Evolutionary conservation across 257 asterid species (phyloP).

Genomic region (Forsythia suspensa): DNA sequence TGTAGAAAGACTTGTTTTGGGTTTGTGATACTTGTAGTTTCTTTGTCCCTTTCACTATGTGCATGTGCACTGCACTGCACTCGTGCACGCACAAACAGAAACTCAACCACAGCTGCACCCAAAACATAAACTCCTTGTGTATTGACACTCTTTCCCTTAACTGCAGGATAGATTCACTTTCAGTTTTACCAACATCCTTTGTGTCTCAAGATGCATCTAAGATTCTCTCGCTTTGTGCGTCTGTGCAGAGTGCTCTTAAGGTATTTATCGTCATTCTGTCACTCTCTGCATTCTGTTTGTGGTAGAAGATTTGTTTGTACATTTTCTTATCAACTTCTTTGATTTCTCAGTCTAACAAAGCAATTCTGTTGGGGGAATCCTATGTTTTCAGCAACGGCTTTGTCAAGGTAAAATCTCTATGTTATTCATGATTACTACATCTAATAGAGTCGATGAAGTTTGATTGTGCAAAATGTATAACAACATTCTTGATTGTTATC

Average conservation of each 20-base stretch:
- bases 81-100: background rate
- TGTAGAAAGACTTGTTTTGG: constrained; percentile 4
- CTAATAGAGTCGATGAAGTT: constrained; percentile 14
- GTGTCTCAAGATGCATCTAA: constrained; percentile 78
- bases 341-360: constrained; percentile 70
- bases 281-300: constrained; percentile 22
- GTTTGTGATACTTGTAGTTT: constrained; percentile 19
- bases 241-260: constrained; percentile 80
- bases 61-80: background rate
- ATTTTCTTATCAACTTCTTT: constrained; percentile 24
- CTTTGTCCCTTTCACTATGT: constrained; percentile 12
- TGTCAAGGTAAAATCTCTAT: constrained; percentile 64
- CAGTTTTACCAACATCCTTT: constrained; percentile 83
- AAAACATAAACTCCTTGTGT: background rate
- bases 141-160: background rate
- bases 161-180: constrained; percentile 88
- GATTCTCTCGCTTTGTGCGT: constrained; percentile 78
- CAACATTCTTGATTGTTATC: background rate
- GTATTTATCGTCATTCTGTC: constrained; percentile 34
- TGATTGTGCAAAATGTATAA: constrained; percentile 13
- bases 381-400: constrained; percentile 72
- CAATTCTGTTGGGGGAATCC: constrained; percentile 79
- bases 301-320: background rate
- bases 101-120: background rate
- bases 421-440: constrained; percentile 1